phyloP scores from a whole-genome alignment of 768 basidiomycete genomes.

The Cytidiella melzeri region DNA sequence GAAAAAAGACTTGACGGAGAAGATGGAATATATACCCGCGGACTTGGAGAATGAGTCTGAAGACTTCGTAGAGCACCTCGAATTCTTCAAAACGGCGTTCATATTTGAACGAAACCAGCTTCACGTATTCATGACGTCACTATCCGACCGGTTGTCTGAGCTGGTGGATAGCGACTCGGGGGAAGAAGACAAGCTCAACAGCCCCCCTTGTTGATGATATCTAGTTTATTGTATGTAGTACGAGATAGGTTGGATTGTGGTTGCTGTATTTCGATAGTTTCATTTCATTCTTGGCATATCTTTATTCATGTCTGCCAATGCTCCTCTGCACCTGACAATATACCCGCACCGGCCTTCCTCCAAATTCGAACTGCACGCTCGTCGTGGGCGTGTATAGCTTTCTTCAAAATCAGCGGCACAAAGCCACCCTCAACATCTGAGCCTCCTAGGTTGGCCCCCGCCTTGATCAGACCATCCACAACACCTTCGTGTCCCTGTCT shows the following conservation, averaged over 20 bases:
- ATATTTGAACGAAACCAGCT: slow-evolving; percentile 65
- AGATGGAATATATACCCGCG: slow-evolving; percentile 57
- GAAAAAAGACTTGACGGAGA: slow-evolving; percentile 35
- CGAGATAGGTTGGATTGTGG: not conserved
- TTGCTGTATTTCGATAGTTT: not conserved
- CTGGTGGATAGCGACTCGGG: slow-evolving; percentile 26
- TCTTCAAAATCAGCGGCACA: slow-evolving; percentile 39
- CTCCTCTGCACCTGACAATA: not conserved
- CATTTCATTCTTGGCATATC: not conserved
- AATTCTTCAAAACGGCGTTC: slow-evolving; percentile 58
- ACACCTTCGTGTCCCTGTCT: slow-evolving; percentile 58
- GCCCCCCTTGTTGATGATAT: slow-evolving; percentile 11
- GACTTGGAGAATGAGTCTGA: slow-evolving; percentile 55
- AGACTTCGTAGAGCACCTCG: slow-evolving; percentile 52
- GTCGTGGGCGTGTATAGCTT: slow-evolving; percentile 36
- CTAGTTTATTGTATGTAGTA: too few species aligned
- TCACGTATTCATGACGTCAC: slow-evolving; percentile 57
- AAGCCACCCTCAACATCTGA: slow-evolving; percentile 57
- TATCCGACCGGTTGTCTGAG: slow-evolving; percentile 40
- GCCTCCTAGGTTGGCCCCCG: slow-evolving; percentile 70
- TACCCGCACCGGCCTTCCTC: slow-evolving; percentile 42
- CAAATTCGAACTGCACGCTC: slow-evolving; percentile 42
- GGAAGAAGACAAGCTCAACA: slow-evolving; percentile 26
- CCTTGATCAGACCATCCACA: slow-evolving; percentile 60
- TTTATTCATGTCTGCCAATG: not conserved